Evolutionary conservation across 495 filamentous ascomycete genomes (phyloP).

Genomic region (Penicillium bialowiezense): DNA sequence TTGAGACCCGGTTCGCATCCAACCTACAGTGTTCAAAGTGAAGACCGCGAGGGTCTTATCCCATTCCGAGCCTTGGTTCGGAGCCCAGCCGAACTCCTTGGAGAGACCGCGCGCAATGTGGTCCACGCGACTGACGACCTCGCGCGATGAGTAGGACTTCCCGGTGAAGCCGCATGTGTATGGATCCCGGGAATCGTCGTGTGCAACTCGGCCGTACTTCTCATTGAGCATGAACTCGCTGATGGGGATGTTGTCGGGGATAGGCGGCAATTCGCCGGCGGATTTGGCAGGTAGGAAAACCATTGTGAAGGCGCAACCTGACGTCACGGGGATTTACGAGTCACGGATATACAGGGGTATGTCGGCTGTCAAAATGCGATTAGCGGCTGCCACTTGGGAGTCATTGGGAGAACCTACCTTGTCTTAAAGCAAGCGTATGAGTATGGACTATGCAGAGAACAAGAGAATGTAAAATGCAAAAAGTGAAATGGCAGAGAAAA

Average conservation of each 20-base stretch:
- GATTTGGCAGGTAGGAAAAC: constrained; percentile 72
- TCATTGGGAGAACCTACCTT: too few species aligned
- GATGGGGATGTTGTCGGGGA: constrained; percentile 74
- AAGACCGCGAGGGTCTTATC: constrained; percentile 81
- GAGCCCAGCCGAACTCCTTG: constrained; percentile 71
- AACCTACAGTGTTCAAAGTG: constrained; percentile 76
- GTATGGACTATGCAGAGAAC: not conserved
- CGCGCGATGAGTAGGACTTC: constrained; percentile 61
- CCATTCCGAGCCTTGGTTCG: constrained; percentile 76
- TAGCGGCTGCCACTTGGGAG: not conserved
- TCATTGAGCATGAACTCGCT: constrained; percentile 79
- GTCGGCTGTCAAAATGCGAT: not conserved
- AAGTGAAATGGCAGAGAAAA: too few species aligned
- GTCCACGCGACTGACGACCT: constrained; percentile 67
- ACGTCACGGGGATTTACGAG: not conserved
- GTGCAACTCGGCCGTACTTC: constrained; percentile 62
- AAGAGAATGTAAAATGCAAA: too few species aligned
- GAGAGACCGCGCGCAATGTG: constrained; percentile 66
- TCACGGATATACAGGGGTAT: not conserved
- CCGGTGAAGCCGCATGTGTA: constrained; percentile 83
- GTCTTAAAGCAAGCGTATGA: too few species aligned
- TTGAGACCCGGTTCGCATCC: not conserved
- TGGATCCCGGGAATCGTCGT: constrained; percentile 63
- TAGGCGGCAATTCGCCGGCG: constrained; percentile 64
- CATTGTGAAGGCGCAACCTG: constrained; percentile 50